phyloP scores from a whole-genome alignment of 805 yeast genomes.

The Wickerhamomyces kurtzmanii region DNA sequence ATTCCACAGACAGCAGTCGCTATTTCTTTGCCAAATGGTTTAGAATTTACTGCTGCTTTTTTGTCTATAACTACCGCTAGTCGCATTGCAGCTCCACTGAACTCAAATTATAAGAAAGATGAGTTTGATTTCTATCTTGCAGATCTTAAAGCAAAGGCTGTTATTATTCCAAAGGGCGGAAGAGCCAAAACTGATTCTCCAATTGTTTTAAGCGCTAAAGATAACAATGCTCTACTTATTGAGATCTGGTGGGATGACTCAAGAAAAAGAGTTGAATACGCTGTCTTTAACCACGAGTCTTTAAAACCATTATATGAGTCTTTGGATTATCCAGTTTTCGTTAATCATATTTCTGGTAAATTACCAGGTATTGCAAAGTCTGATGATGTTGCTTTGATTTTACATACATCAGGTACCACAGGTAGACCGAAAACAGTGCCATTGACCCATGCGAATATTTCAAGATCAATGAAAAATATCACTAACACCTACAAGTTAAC shows the following conservation, averaged over 20 bases:
- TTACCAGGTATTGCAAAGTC: slow-evolving; percentile 36
- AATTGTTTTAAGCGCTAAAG: slow-evolving; percentile 40
- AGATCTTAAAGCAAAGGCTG: slow-evolving; percentile 47
- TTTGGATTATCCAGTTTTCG: slow-evolving; percentile 16
- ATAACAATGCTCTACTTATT: slow-evolving; percentile 35
- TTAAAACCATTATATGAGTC: slow-evolving; percentile 20
- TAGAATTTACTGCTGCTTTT: slow-evolving; percentile 49
- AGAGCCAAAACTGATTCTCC: slow-evolving; percentile 24
- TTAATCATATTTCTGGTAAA: slow-evolving; percentile 14
- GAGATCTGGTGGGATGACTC: slow-evolving; percentile 38
- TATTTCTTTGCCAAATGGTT: slow-evolving; percentile 48
- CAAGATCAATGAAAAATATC: slow-evolving; percentile 50
- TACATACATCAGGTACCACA: slow-evolving; percentile 72
- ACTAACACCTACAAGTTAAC: slow-evolving; percentile 44
- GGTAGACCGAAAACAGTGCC: slow-evolving; percentile 75
- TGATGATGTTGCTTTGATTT: slow-evolving; percentile 49
- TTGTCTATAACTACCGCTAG: slow-evolving; percentile 47
- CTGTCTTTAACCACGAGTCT: slow-evolving; percentile 15
- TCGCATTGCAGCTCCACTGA: slow-evolving; percentile 59
- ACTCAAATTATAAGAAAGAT: slow-evolving; percentile 46
- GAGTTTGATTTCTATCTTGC: slow-evolving; percentile 59
- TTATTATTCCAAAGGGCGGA: slow-evolving; percentile 48
- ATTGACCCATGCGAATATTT: slow-evolving; percentile 52
- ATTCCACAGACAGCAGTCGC: slow-evolving; percentile 38
- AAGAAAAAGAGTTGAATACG: slow-evolving; percentile 32